Evolutionary conservation across 257 asterid genomes (phyloP).

Genomic region (Rehmannia glutinosa): DNA sequence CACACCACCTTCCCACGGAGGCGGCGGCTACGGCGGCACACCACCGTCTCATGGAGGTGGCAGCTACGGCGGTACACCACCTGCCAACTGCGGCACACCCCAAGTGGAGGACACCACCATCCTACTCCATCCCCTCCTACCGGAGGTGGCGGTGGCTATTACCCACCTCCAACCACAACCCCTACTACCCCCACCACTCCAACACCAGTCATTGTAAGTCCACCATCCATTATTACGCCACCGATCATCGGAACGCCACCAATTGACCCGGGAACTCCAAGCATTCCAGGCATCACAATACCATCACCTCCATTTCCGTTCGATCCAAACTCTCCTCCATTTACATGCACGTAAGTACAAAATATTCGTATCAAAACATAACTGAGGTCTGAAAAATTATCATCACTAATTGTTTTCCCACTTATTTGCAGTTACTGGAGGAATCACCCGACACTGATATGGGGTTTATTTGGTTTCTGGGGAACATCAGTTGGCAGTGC

Average conservation of each 20-base stretch:
- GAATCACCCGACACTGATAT: constrained; percentile 52
- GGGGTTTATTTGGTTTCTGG: constrained; percentile 47
- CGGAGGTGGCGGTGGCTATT: background rate
- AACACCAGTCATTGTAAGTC: constrained; percentile 27
- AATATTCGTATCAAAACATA: too few relatives aligned
- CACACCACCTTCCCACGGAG: constrained; percentile 29
- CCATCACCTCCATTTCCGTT: constrained; percentile 64
- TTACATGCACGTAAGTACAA: constrained; percentile 87
- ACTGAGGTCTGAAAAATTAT: too few relatives aligned
- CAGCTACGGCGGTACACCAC: constrained; percentile 46
- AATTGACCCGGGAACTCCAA: constrained; percentile 34
- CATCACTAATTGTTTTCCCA: background rate
- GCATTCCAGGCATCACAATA: constrained; percentile 35
- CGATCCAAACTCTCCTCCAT: constrained; percentile 85
- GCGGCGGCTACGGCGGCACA: background rate
- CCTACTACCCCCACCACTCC: constrained; percentile 41
- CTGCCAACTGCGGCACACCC: constrained; percentile 73
- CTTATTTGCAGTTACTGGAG: constrained; percentile 51
- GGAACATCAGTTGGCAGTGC: constrained; percentile 42
- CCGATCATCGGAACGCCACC: constrained; percentile 32
- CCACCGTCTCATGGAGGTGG: constrained; percentile 45
- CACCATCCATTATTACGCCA: constrained; percentile 27
- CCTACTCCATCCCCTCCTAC: constrained; percentile 41
- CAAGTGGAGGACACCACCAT: constrained; percentile 55
- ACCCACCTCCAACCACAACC: constrained; percentile 27